These are phyloP conservation scores for Lepidium africanum DNA, from an alignment of 345 rosid genomes.

Conservation along the genomic window DNA sequence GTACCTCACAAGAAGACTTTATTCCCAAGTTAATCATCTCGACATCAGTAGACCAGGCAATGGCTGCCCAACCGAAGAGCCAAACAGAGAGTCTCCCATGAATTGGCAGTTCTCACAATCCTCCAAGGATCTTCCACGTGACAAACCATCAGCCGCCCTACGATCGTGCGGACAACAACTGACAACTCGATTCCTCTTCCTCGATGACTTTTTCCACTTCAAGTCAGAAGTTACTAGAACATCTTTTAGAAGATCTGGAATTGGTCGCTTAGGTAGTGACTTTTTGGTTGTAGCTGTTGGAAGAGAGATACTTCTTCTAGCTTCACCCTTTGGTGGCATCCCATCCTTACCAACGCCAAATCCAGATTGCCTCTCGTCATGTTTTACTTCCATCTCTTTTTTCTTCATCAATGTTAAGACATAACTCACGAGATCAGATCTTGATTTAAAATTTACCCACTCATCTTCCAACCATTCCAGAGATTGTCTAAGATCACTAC, in stretches of 20 bases:
- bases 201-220: slow-evolving; percentile 50
- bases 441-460: slow-evolving; percentile 41
- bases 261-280: slow-evolving; percentile 9
- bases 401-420: slow-evolving; percentile 13
- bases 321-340: slow-evolving; percentile 13
- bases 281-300: slow-evolving; percentile 15
- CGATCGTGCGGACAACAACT: slow-evolving; percentile 24
- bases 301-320: slow-evolving; percentile 11
- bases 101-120: slow-evolving; percentile 67
- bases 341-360: neutral
- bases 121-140: slow-evolving; percentile 30
- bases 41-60: slow-evolving; percentile 62
- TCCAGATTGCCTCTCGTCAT: slow-evolving; percentile 22
- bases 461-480: slow-evolving; percentile 60
- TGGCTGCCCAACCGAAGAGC: slow-evolving; percentile 40
- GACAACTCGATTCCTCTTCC: slow-evolving; percentile 48
- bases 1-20: slow-evolving; percentile 1
- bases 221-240: slow-evolving; percentile 36
- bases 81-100: slow-evolving; percentile 40
- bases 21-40: slow-evolving; percentile 36
- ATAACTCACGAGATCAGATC: slow-evolving; percentile 38
- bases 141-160: slow-evolving; percentile 1
- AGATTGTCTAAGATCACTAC: slow-evolving; percentile 46
- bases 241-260: slow-evolving; percentile 55
- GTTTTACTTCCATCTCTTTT: slow-evolving; percentile 27